Evolutionary conservation across 257 asterid species (phyloP).

Genomic region (Nicotiana paniculata): DNA sequence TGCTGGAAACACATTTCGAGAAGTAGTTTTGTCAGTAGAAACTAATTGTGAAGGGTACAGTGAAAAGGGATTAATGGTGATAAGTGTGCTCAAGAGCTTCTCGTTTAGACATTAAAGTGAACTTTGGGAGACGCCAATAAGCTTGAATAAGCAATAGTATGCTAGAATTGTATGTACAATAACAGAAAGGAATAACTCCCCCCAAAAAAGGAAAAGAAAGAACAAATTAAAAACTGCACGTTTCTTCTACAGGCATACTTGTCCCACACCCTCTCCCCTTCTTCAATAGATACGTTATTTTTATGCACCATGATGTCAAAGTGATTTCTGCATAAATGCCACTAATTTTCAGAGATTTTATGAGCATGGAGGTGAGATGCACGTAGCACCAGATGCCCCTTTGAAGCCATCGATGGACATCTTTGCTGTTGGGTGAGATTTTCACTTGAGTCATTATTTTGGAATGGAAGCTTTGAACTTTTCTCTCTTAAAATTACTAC

Average conservation of each 20-base stretch:
- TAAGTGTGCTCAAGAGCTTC: background rate
- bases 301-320: background rate
- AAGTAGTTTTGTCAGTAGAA: background rate
- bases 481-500: background rate
- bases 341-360: slow-evolving; percentile 77
- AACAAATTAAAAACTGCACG: background rate
- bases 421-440: slow-evolving; percentile 93
- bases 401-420: slow-evolving; percentile 94
- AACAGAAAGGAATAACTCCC: background rate
- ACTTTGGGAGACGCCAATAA: background rate
- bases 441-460: slow-evolving; percentile 13
- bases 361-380: slow-evolving; percentile 90
- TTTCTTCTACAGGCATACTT: background rate
- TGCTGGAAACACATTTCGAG: background rate
- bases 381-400: slow-evolving; percentile 71
- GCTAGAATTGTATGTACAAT: background rate
- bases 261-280: background rate
- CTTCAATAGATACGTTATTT: background rate
- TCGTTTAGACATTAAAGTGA: background rate
- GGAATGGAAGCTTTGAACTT: background rate
- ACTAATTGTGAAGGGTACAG: background rate
- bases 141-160: background rate
- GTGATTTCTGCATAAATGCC: slow-evolving; percentile 4
- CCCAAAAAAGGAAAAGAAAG: background rate
- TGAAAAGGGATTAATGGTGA: background rate